Base-by-base conservation (phyloP, 2,329 filamentous ascomycete species). In the Alternaria sp. region DNA sequence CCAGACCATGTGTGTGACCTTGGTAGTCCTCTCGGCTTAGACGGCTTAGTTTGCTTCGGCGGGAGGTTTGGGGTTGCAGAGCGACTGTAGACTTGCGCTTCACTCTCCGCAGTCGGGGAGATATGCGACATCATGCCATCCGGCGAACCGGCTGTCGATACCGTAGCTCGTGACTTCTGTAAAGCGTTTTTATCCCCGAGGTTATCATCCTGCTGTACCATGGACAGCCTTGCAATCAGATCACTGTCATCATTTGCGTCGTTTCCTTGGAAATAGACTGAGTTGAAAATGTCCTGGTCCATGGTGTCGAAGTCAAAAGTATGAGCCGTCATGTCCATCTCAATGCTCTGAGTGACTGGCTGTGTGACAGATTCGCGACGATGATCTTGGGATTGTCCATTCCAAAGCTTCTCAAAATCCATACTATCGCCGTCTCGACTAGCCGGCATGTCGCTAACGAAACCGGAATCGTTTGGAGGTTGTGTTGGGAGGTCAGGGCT, bases 381-480 rank as follows among this genome's bases (percentile, higher is more conserved):
- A 46, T 63, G 59, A 21, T 62, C 63, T 40, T 69, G 69, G 21
- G 70, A 47, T 72, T 68, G 25, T 45, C 67, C 70, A 6, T 67
- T 68, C 62, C 66, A 73, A 25, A 62, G 50, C 53, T 64, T 71
- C 12, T 57, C 66, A n/a, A 57, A 77, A 23, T 83, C 81, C 47
- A 88, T 85, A 23, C 92, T 88, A 40, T 90, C 72, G 7, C 76
- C 90, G 62, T 93, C 87, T 6, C 89, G 83, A 25, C 91, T 89
- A n/a, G 91, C 87, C 15, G 91, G 78, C 7, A 89, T 87, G n/a
- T 91, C 91, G 75, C 92, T 96, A 87, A 94, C 92, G 73, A 96
- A 96, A 2, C 92, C 92, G 13, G 92, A 94, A 75, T 97, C 93
- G 17, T 83, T 83, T 25, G 72, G 81, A 71, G 85, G 84, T 67